Conservation (phyloP, 2,329 filamentous ascomycete species). For the Neophaeococcomyces mojaviensis region DNA sequence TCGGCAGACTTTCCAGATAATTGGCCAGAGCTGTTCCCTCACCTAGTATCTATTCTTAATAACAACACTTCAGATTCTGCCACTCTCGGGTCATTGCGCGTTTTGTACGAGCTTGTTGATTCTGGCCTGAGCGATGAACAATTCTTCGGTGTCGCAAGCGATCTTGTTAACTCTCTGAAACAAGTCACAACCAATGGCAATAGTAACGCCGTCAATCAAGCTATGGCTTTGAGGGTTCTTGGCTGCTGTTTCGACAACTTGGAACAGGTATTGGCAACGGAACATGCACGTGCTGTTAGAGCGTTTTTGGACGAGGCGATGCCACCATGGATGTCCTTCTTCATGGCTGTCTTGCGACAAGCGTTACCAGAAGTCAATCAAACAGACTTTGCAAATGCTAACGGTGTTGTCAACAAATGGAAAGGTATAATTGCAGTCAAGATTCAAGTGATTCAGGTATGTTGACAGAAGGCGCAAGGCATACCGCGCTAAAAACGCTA, state of each 20-base stretch:
- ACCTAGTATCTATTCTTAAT: constrained; percentile 65
- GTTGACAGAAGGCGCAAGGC: constrained; percentile 10
- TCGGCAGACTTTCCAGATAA: constrained; percentile 86
- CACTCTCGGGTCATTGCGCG: constrained; percentile 80
- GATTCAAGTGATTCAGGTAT: constrained; percentile 76
- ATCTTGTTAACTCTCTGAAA: constrained; percentile 77
- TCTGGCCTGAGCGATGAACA: constrained; percentile 90
- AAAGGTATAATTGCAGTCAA: constrained; percentile 80
- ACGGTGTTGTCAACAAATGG: constrained; percentile 46
- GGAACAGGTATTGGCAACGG: constrained; percentile 84
- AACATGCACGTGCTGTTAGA: constrained; percentile 79
- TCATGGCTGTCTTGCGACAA: constrained; percentile 68
- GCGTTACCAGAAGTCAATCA: constrained; percentile 52
- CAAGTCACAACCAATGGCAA: constrained; percentile 69
- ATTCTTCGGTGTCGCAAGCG: constrained; percentile 81
- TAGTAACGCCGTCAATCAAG: constrained; percentile 68
- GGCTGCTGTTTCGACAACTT: constrained; percentile 86
- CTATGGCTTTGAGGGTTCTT: constrained; percentile 84
- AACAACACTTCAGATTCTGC: constrained; percentile 68
- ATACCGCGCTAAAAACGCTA: constrained; percentile 3
- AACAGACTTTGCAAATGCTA: constrained; percentile 38
- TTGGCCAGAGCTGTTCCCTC: constrained; percentile 83
- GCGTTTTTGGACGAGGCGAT: constrained; percentile 82
- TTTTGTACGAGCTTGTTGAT: constrained; percentile 82
- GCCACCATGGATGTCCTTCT: constrained; percentile 80